phyloP scores from a whole-genome alignment of 345 rosid species.

The Gossypium turneri region DNA sequence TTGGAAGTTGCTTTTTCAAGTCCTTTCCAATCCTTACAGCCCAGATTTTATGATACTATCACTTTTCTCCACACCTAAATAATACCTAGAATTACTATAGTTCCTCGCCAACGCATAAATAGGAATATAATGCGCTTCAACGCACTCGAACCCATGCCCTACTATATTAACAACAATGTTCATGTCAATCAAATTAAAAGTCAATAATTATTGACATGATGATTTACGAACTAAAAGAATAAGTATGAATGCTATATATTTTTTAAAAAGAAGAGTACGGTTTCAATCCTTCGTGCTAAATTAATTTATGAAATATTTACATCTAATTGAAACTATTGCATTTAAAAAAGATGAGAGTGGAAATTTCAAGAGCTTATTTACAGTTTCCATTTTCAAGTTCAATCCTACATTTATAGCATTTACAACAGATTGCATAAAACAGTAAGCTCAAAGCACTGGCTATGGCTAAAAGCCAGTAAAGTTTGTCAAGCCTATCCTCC shows the following conservation, averaged over 20 bases:
- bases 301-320: slow-evolving; percentile 7
- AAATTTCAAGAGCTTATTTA: slow-evolving; percentile 10
- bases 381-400: slow-evolving; percentile 29
- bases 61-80: too few relatives aligned
- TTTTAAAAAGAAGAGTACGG: too few relatives aligned
- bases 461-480: slow-evolving; percentile 70
- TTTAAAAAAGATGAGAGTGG: not conserved
- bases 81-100: too few relatives aligned
- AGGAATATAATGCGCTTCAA: accelerated
- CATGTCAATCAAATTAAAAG: too few relatives aligned
- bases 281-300: too few relatives aligned
- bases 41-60: too few relatives aligned
- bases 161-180: accelerated
- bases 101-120: accelerated
- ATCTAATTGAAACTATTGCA: not conserved
- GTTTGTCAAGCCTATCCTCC: slow-evolving; percentile 66
- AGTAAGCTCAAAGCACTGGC: slow-evolving; percentile 56
- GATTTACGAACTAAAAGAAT: too few relatives aligned
- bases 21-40: too few relatives aligned
- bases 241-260: too few relatives aligned
- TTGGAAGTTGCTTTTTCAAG: too few relatives aligned
- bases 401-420: slow-evolving; percentile 35
- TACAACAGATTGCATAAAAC: slow-evolving; percentile 56
- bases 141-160: accelerated
- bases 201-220: too few relatives aligned